Evolutionary conservation across 768 basidiomycete species (phyloP).

Genomic region (Neoboletus subvelutipes): DNA sequence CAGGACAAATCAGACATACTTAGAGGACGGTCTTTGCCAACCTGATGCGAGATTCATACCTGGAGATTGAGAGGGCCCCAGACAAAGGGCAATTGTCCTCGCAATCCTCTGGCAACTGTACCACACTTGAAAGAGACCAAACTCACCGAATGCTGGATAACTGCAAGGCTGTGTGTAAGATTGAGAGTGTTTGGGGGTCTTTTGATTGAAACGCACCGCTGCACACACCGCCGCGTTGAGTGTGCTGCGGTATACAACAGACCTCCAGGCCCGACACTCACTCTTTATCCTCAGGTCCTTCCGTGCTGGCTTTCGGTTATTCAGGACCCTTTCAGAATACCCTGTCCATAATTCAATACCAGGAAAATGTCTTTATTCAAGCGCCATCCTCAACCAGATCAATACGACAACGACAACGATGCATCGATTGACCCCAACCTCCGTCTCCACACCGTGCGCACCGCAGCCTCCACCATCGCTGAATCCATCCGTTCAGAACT

Average conservation of each 20-base stretch:
- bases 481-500: conserved; percentile 82
- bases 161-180: no score
- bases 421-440: conserved; percentile 79
- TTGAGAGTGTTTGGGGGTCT: no score
- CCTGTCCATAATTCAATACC: conserved; percentile 15
- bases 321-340: conserved; percentile 7
- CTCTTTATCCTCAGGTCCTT: not conserved
- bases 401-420: conserved; percentile 61
- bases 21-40: no score
- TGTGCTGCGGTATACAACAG: not conserved
- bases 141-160: no score
- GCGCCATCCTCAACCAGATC: conserved; percentile 36
- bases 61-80: no score
- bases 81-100: no score
- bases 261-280: no score
- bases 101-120: no score
- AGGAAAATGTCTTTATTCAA: conserved; percentile 37
- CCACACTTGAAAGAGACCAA: no score
- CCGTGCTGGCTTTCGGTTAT: conserved; percentile 33
- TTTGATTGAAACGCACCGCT: not conserved
- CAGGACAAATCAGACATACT: no score
- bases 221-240: not conserved
- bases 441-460: conserved; percentile 87
- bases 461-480: conserved; percentile 87
- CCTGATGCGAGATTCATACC: no score